Base-by-base conservation (phyloP, 2,329 filamentous ascomycete species). In the Xylariaceae sp. region DNA sequence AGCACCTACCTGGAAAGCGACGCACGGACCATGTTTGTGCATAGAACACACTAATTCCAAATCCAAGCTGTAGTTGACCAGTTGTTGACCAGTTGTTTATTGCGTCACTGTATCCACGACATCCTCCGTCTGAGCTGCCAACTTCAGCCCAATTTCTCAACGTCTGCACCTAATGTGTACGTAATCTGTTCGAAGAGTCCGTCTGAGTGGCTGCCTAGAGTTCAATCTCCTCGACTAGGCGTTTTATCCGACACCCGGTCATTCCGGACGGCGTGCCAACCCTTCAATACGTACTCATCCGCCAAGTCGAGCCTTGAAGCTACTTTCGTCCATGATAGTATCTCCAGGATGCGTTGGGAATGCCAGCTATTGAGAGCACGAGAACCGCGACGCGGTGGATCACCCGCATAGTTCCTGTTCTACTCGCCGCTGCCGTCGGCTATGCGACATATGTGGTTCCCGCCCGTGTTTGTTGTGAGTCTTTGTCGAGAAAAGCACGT, bases 361-460 rank as follows among this genome's bases (percentile, higher is more conserved):
- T 71, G 69, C 64, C 64, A 53, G 57, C 63, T 23, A 64, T 64
- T 44, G 68, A 70, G 61, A 73, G 72, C 61, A 71, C 68, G 8
- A 68, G 65, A 61, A 73, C 76, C 60, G 73, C 77, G 43, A 85
- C 84, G 70, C 73, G 81, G 64, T 83, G 80, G 72, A 78, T 81
- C 41, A 83, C 85, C 45, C 80, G 87, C 53, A 72, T 88, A 50
- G 84, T 96, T 51, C 92, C 92, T 3, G 62, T 86, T 32, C 68
- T 93, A 44, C 81, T 96, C 33, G 72, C 85, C 27, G 86, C 80
- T 24, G 77, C 83, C 30, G 79, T 90, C 56, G 85, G 79, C 30
- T 91, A 90, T 71, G 83, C 83, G 16, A 88, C 84, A 27, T 96
- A 88, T 73, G 85, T 85, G 11, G 71, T 92, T 42, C 83, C 89